Conservation (phyloP, 106 monocot species). For the Dioscorea alata region DNA sequence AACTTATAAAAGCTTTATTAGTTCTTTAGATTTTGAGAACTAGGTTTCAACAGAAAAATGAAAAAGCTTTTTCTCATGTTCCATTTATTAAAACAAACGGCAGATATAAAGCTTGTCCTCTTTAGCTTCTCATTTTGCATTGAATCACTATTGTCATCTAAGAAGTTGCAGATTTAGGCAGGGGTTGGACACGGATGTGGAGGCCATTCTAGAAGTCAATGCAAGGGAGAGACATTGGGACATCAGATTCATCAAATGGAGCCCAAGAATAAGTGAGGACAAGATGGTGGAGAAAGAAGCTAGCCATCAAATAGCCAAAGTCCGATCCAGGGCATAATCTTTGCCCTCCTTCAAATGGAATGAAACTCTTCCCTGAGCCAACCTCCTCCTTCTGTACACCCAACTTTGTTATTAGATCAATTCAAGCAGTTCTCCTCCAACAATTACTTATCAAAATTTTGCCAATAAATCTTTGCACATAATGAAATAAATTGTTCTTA, state of each 20-base stretch:
- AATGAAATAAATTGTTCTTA: not conserved
- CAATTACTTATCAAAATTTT: too few relatives aligned
- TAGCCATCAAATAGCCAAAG: constrained; percentile 11
- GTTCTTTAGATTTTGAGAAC: too few relatives aligned
- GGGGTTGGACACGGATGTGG: constrained; percentile 9
- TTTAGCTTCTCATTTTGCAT: too few relatives aligned
- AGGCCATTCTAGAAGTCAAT: constrained; percentile 32
- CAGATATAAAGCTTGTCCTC: too few relatives aligned
- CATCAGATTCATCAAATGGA: constrained; percentile 12
- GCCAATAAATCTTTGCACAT: not conserved
- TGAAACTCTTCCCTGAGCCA: constrained; percentile 9
- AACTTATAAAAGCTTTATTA: too few relatives aligned
- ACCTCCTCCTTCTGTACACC: constrained; percentile 8
- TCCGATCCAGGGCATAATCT: constrained; percentile 33
- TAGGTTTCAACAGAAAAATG: too few relatives aligned
- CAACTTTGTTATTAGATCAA: not conserved
- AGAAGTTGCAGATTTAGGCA: not conserved
- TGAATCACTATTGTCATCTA: too few relatives aligned
- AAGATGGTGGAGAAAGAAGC: constrained; percentile 33
- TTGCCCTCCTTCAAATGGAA: constrained; percentile 40
- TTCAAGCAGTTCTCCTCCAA: too few relatives aligned
- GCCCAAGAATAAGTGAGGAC: constrained; percentile 30
- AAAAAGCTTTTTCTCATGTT: too few relatives aligned
- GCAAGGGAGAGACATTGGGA: constrained; percentile 26
- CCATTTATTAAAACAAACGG: too few relatives aligned